Base-by-base conservation (phyloP, 768 basidiomycete species). In the Hortiboletus campestris region DNA sequence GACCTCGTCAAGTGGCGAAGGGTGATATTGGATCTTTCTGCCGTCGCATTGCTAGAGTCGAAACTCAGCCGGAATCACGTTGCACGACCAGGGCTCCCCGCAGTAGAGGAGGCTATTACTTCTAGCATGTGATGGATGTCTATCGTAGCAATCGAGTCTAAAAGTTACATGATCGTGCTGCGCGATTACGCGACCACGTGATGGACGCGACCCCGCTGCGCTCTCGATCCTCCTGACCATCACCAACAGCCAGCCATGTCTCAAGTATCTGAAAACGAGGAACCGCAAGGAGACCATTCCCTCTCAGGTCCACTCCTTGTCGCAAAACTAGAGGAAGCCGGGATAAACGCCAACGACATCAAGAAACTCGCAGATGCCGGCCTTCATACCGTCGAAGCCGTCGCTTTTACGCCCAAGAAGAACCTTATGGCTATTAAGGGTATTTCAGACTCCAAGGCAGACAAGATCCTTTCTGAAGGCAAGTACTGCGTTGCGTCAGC, bases 381-480 rank as follows among this genome's bases (percentile, higher is more conserved):
- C 13, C 81, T 91, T 56, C 84, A 96, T 71, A 98, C 97, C 3
- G 85, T 99, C 59, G 97, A 99, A 70, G 84, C 93, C 16, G 93
- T 98, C 48, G 95, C 94, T 34, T 98, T 94, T 68, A 98, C 95
- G 0, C 92, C 96, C 14, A 97, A 98, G 82, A 98, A 98, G 76
- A 79, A 79, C 49, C 76, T 98, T 34, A 82, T 91, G 55, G 82
- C 84, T 6, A 95, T 98, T 63, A 98, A 98, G 72, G 97, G 97
- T 11, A 97, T 99, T 45, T 94, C 93, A 25, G 97, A 99, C 63
- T 82, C 87, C 59, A 99, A 98, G 69, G 97, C 97, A 2, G 97
- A 99, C 70, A 98, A 94, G 77, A 97, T 99, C 54, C 73, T 98
- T 28, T 74, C 79, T 14, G 94, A 96, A 79, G 97, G 97, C 92